Evolutionary conservation across 768 basidiomycete species (phyloP).

Genomic region (Pisolithus albus): DNA sequence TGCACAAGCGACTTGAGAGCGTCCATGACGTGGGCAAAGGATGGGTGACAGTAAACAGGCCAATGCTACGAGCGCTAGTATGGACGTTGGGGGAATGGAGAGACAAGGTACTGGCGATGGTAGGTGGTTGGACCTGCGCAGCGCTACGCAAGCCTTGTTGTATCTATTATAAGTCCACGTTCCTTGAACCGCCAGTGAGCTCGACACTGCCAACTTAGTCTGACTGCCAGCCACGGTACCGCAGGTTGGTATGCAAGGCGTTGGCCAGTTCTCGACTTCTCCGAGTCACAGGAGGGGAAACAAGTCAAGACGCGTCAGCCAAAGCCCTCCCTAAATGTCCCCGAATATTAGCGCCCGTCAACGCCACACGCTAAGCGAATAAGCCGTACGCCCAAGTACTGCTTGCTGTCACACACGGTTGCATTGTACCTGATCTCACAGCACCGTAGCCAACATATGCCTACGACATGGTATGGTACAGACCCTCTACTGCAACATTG

Average conservation of each 20-base stretch:
- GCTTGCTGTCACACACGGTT: not conserved
- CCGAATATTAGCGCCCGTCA: slow-evolving; percentile 7
- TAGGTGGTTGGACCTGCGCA: slow-evolving; percentile 5
- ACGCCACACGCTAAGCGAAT: slow-evolving; percentile 26
- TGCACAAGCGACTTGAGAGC: slow-evolving; percentile 74
- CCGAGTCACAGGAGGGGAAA: slow-evolving; percentile 14
- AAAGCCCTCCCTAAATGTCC: slow-evolving; percentile 11
- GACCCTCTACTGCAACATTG: slow-evolving; percentile 71
- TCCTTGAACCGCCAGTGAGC: not conserved
- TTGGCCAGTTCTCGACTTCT: not conserved
- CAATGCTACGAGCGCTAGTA: slow-evolving; percentile 30
- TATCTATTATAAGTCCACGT: not conserved
- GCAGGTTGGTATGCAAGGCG: not conserved
- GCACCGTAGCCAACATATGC: not conserved
- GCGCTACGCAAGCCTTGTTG: slow-evolving; percentile 14
- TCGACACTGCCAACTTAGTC: not conserved
- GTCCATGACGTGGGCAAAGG: slow-evolving; percentile 48
- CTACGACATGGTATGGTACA: slow-evolving; percentile 37
- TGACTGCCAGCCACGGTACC: slow-evolving; percentile 6
- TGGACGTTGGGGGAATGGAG: slow-evolving; percentile 11
- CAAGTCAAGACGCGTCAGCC: slow-evolving; percentile 35
- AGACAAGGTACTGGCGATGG: slow-evolving; percentile 20
- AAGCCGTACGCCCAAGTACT: not conserved
- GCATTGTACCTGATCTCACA: not conserved
- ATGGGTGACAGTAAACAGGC: slow-evolving; percentile 25